Conservation (phyloP, 2,329 filamentous ascomycete species). For the Fusarium sp. region DNA sequence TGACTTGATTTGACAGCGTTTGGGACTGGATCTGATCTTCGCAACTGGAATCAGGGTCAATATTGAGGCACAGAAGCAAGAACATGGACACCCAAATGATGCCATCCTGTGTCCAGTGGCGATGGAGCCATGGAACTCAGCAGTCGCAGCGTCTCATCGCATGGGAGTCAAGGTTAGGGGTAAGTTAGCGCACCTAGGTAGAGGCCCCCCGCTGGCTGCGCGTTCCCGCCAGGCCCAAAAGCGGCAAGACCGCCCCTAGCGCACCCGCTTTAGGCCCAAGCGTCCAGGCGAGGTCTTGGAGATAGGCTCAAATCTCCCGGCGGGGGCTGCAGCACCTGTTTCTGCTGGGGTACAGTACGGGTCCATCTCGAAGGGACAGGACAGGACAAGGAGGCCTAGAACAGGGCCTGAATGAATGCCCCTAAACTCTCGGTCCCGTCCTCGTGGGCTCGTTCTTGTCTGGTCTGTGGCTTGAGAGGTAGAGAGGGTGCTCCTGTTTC, state of each 20-base stretch:
- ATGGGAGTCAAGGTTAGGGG: background rate
- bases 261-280: slow-evolving; percentile 42
- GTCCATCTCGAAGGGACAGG: background rate
- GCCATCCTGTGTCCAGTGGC: background rate
- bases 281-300: slow-evolving; percentile 14
- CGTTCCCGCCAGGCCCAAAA: slow-evolving; percentile 36
- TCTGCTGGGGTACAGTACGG: background rate
- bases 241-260: slow-evolving; percentile 37
- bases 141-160: slow-evolving; percentile 4
- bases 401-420: background rate
- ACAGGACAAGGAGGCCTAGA: slow-evolving; percentile 15
- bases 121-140: slow-evolving; percentile 12
- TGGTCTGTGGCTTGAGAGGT: slow-evolving; percentile 6
- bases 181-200: no score
- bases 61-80: background rate
- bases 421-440: background rate
- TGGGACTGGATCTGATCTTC: background rate
- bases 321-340: slow-evolving; percentile 9
- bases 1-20: background rate
- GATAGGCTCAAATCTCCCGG: slow-evolving; percentile 17
- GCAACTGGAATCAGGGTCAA: background rate
- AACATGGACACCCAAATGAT: background rate
- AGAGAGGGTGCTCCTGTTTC: background rate
- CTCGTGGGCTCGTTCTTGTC: slow-evolving; percentile 10
- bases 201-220: slow-evolving; percentile 17